Conservation (phyloP, 2,329 filamentous ascomycete genomes). For the Aciculosporium take region DNA sequence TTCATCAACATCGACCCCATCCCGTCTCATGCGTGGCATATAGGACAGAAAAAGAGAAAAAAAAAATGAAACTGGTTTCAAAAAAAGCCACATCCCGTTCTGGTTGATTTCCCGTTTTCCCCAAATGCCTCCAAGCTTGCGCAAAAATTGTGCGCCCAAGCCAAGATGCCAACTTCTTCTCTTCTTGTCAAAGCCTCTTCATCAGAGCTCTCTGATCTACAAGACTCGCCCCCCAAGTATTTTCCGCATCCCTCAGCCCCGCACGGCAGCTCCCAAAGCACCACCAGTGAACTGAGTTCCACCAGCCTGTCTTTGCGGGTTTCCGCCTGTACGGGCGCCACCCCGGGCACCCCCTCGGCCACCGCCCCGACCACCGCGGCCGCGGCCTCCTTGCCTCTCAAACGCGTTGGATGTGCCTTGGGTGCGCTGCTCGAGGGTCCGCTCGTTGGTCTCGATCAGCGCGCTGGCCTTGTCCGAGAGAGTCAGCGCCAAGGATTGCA, state of each 20-base stretch:
- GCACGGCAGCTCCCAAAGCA: conserved; percentile 55
- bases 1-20: neutral
- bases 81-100: neutral
- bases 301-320: conserved; percentile 50
- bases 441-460: conserved; percentile 93
- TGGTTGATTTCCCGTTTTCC: conserved; percentile 1
- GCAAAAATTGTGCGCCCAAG: conserved; percentile 3
- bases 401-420: conserved; percentile 93
- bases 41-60: neutral
- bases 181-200: neutral
- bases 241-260: conserved; percentile 29
- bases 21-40: neutral
- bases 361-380: conserved; percentile 50
- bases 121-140: neutral
- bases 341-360: conserved; percentile 49
- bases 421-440: conserved; percentile 90
- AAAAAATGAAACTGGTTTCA: neutral
- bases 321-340: conserved; percentile 42
- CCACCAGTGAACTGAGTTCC: conserved; percentile 73
- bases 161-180: neutral
- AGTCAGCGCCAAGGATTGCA: conserved; percentile 88
- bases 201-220: neutral
- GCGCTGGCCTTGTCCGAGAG: conserved; percentile 91
- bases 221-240: neutral
- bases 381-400: conserved; percentile 75